Percentiles rank a stretch among this genome's conserved stretches.
phyloP scores from a whole-genome alignment of 805 yeast species.

The Yarrowia bubula region DNA sequence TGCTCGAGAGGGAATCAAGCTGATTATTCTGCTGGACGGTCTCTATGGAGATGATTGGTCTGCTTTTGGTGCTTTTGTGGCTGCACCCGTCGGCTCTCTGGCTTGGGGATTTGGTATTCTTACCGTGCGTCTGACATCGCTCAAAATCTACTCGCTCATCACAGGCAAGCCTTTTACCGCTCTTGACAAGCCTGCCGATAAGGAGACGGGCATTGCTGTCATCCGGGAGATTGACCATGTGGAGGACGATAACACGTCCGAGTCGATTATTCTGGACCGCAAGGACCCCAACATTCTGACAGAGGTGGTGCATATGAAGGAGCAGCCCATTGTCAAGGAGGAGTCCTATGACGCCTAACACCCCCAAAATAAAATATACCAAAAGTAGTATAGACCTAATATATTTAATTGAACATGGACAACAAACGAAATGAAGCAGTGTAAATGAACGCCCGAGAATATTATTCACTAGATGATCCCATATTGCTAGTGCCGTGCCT shows the following conservation, averaged over 20 bases:
- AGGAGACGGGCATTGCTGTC: slow-evolving; percentile 14
- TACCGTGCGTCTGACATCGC: slow-evolving; percentile 36
- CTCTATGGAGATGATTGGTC: slow-evolving; percentile 85
- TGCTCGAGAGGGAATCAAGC: slow-evolving; percentile 73
- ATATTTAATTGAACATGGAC: no score
- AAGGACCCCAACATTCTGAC: slow-evolving; percentile 9
- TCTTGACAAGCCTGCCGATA: slow-evolving; percentile 37
- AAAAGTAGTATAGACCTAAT: no score
- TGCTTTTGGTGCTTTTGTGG: slow-evolving; percentile 90
- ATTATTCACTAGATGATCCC: no score
- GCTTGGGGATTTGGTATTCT: slow-evolving; percentile 54
- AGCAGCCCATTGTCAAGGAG: neutral
- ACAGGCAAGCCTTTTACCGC: slow-evolving; percentile 44
- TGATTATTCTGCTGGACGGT: slow-evolving; percentile 64
- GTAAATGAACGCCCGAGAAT: no score
- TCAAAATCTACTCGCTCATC: slow-evolving; percentile 38
- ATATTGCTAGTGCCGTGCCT: no score
- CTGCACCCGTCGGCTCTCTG: slow-evolving; percentile 81
- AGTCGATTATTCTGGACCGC: slow-evolving; percentile 11
- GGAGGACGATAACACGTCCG: slow-evolving; percentile 6
- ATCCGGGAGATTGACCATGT: neutral
- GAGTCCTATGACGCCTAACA: neutral
- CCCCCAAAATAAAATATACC: neutral
- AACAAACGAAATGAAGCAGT: no score
- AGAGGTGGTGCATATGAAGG: neutral